Conservation (phyloP, 2,329 filamentous ascomycete species). For the Penicillium psychrosexuale region DNA sequence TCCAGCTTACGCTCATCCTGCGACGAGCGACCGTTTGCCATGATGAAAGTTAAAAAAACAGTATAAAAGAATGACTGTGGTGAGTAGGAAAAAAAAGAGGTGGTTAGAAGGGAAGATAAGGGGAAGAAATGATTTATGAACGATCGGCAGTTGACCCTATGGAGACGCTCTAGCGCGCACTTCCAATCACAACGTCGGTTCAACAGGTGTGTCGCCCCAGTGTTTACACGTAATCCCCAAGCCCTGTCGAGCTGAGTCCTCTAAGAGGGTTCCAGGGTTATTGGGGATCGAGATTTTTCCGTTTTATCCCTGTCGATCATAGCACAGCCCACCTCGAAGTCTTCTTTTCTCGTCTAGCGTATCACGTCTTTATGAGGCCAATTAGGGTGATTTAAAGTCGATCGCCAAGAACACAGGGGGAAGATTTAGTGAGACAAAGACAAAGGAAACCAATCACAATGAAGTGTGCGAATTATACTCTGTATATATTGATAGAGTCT, state of each 20-base stretch:
- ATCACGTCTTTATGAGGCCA: background rate
- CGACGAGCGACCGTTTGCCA: conserved; percentile 26
- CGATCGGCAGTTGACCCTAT: conserved; percentile 10
- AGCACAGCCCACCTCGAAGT: background rate
- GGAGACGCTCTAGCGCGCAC: background rate
- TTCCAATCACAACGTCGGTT: conserved; percentile 6
- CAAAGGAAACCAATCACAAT: background rate
- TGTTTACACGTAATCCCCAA: conserved; percentile 6
- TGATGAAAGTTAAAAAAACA: conserved; percentile 12
- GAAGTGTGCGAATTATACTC: background rate
- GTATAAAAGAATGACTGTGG: conserved; percentile 28
- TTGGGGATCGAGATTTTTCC: background rate
- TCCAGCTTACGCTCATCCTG: conserved; percentile 29
- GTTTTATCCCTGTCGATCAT: conserved; percentile 9
- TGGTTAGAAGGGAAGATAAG: background rate
- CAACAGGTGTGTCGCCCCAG: conserved; percentile 1
- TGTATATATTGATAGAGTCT: background rate
- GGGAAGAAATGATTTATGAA: conserved; percentile 11
- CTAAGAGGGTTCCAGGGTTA: conserved; percentile 1
- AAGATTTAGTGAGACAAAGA: background rate
- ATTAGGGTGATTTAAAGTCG: background rate
- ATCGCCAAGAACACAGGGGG: background rate
- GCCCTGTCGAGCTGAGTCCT: background rate
- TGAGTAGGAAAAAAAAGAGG: conserved; percentile 12
- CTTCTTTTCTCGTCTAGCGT: background rate